A percentile compares a stretch with the other conserved stretches of the same genome.
phyloP scores from a whole-genome alignment of 352 stramenopile genomes.

The Phytophthora agathidicida region DNA sequence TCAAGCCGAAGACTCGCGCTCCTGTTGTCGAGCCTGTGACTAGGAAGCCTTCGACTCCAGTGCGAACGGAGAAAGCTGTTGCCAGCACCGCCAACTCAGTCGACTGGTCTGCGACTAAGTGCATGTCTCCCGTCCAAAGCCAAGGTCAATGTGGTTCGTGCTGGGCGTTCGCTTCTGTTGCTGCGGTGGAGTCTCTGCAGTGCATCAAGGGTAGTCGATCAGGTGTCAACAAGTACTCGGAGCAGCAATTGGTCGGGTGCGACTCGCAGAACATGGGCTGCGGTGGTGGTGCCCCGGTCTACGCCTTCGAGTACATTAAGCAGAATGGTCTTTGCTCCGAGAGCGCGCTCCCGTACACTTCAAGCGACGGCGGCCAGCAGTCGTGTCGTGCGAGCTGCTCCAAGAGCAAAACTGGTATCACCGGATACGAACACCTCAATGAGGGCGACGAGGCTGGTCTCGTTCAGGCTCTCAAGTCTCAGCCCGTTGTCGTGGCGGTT shows the following conservation, averaged over 20 bases:
- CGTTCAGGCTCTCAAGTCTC: slow-evolving; percentile 84
- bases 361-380: slow-evolving; percentile 9
- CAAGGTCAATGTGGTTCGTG: slow-evolving; percentile 96
- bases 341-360: slow-evolving; percentile 78
- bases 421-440: slow-evolving; percentile 70
- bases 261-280: slow-evolving; percentile 88
- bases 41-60: slow-evolving; percentile 6
- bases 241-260: slow-evolving; percentile 93
- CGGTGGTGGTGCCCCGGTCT: slow-evolving; percentile 88
- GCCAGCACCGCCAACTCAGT: slow-evolving; percentile 22
- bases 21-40: slow-evolving; percentile 31
- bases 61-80: slow-evolving; percentile 18
- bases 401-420: slow-evolving; percentile 37
- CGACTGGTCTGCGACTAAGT: slow-evolving; percentile 46
- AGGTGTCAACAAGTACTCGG: slow-evolving; percentile 81
- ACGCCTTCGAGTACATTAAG: slow-evolving; percentile 93
- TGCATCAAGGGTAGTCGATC: slow-evolving; percentile 72
- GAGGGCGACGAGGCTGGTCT: slow-evolving; percentile 68
- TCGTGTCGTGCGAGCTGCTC: slow-evolving; percentile 41
- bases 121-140: slow-evolving; percentile 87
- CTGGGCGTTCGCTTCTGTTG: slow-evolving; percentile 96
- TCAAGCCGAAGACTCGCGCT: slow-evolving; percentile 16
- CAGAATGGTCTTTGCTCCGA: slow-evolving; percentile 78
- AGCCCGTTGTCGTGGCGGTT: slow-evolving; percentile 94
- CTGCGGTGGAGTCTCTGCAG: slow-evolving; percentile 90